Conservation (phyloP, 202 grass and related monocot genomes). For the Brachypodium distachyon region DNA sequence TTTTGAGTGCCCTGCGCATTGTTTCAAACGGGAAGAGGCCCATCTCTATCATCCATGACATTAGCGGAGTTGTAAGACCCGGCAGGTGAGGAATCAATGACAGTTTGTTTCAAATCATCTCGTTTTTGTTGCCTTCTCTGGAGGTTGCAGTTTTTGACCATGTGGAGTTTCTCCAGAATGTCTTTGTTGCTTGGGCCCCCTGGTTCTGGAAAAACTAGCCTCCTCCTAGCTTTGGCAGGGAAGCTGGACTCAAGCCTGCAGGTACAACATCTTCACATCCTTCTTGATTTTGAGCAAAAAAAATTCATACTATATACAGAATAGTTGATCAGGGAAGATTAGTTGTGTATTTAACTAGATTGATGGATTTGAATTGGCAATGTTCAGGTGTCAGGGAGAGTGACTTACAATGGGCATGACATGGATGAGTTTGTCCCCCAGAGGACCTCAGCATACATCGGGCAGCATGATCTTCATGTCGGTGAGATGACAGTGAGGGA, state of each 20-base stretch:
- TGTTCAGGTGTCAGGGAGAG: conserved; percentile 58
- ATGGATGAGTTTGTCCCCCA: conserved; percentile 98
- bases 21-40: conserved; percentile 63
- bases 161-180: conserved; percentile 41
- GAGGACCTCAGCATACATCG: conserved; percentile 83
- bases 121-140: too few species aligned
- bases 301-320: not conserved
- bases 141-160: conserved; percentile 1
- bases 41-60: conserved; percentile 76
- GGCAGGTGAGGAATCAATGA: conserved; percentile 35
- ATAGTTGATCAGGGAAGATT: not conserved
- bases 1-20: conserved; percentile 54
- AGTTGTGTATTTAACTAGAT: not conserved
- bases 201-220: conserved; percentile 72
- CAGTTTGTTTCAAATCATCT: not conserved
- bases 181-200: conserved; percentile 74
- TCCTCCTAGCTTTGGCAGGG: conserved; percentile 77
- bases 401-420: conserved; percentile 83
- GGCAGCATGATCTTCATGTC: conserved; percentile 76
- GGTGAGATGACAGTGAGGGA: conserved; percentile 94
- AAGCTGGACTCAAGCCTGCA: conserved; percentile 73
- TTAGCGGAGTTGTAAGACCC: conserved; percentile 77
- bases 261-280: conserved; percentile 25
- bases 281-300: not conserved
- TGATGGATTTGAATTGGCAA: conserved; percentile 13